A percentile compares a stretch with the other conserved stretches of the same genome.
Conservation (phyloP, 176 grass and related monocot genomes). For the Raddia guianensis region DNA sequence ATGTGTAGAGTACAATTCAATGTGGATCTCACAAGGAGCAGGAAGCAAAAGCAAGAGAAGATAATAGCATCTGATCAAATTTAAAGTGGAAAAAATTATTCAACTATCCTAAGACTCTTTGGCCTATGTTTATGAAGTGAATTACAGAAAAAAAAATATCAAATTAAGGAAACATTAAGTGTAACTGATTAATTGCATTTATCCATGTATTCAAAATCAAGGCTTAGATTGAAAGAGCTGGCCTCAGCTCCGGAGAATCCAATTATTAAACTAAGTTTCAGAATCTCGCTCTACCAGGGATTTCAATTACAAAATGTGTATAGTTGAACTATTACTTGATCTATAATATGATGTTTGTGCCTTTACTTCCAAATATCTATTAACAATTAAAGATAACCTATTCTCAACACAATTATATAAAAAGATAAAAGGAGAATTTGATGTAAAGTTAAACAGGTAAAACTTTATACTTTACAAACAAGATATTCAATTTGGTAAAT, state of each 20-base stretch:
- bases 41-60: conserved; percentile 3
- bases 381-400: neutral
- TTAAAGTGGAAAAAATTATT: neutral
- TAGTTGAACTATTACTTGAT: neutral
- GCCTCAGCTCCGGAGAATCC: neutral
- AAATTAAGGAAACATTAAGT: conserved; percentile 23
- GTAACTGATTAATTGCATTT: neutral
- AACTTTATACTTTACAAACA: neutral
- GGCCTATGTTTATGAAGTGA: neutral
- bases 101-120: neutral
- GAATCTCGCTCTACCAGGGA: neutral
- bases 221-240: neutral
- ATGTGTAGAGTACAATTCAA: neutral
- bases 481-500: neutral
- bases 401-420: conserved; percentile 1
- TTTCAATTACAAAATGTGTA: neutral
- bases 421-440: neutral
- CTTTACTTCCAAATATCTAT: neutral
- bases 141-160: neutral
- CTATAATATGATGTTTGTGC: neutral
- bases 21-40: neutral
- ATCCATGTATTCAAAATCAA: neutral
- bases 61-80: neutral
- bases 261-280: neutral
- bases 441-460: neutral